Conservation (phyloP, 768 basidiomycete species). For the Lentinus tigrinus region DNA sequence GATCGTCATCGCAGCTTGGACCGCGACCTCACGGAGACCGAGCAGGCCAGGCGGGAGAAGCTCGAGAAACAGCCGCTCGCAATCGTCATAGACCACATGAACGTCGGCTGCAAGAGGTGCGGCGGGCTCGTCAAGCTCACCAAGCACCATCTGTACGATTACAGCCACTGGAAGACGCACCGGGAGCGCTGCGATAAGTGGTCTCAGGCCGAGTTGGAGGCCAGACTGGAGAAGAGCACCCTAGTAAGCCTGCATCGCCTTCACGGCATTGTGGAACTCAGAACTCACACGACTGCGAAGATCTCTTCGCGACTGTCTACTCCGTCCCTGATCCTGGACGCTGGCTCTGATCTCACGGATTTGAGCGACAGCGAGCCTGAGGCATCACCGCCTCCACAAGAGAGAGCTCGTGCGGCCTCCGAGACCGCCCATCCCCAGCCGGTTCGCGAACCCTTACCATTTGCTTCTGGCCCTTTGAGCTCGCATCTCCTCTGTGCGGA, state of each 20-base stretch:
- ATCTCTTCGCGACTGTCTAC: not conserved
- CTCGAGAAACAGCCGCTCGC: not conserved
- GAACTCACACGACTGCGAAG: not conserved
- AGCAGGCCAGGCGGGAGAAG: not conserved
- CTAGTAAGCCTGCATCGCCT: not conserved
- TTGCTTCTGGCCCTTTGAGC: not conserved
- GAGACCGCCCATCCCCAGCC: not conserved
- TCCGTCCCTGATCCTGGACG: not conserved
- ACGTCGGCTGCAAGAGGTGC: slow-evolving; percentile 48
- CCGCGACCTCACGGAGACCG: not conserved
- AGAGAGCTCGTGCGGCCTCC: not conserved
- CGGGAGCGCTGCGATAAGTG: slow-evolving; percentile 58
- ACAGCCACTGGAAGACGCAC: slow-evolving; percentile 67
- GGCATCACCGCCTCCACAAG: not conserved
- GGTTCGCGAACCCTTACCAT: not conserved
- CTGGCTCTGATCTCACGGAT: not conserved
- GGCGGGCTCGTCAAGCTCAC: slow-evolving; percentile 61
- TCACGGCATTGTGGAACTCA: not conserved
- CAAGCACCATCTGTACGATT: slow-evolving; percentile 64
- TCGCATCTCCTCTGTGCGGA: not conserved
- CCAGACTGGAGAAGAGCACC: slow-evolving; percentile 9
- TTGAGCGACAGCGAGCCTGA: not conserved
- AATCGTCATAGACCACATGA: not conserved
- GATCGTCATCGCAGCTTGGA: not conserved
- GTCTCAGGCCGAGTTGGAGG: slow-evolving; percentile 23